Evolutionary conservation across 2,329 filamentous ascomycete genomes (phyloP).

Genomic region (Immersiporthe knoxdaviesiana): DNA sequence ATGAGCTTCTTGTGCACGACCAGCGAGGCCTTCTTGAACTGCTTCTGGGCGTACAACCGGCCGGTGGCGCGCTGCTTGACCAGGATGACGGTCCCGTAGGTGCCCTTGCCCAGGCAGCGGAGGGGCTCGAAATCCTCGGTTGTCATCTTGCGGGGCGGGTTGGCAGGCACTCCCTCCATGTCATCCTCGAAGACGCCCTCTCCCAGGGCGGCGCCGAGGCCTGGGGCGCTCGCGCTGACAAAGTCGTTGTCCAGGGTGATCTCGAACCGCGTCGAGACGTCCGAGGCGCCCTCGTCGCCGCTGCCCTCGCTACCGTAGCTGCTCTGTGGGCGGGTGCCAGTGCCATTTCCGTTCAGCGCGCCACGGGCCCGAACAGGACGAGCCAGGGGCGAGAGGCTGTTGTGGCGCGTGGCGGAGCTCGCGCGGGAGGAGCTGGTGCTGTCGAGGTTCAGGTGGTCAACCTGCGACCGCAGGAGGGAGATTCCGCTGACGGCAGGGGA

Average conservation of each 20-base stretch:
- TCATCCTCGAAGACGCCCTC: conserved; percentile 42
- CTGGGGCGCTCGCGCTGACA: conserved; percentile 65
- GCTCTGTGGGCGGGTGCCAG: conserved; percentile 59
- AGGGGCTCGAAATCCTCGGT: conserved; percentile 88
- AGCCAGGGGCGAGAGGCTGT: conserved; percentile 42
- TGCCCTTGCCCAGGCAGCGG: conserved; percentile 92
- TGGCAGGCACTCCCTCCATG: conserved; percentile 57
- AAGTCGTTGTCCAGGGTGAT: conserved; percentile 85
- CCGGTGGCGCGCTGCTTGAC: conserved; percentile 90
- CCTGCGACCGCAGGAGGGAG: conserved; percentile 77
- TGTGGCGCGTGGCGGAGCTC: conserved; percentile 59
- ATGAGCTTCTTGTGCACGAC: conserved; percentile 95
- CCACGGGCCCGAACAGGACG: conserved; percentile 36
- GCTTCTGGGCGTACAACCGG: conserved; percentile 93
- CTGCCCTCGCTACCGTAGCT: conserved; percentile 50
- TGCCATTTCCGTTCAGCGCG: conserved; percentile 48
- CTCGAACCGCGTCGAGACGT: conserved; percentile 79
- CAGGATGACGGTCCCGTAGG: conserved; percentile 91
- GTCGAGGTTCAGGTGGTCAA: conserved; percentile 76
- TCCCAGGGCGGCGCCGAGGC: conserved; percentile 37
- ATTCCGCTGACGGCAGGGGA: conserved; percentile 72
- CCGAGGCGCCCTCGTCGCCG: conserved; percentile 70
- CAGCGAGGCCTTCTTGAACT: conserved; percentile 95
- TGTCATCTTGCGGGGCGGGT: conserved; percentile 77
- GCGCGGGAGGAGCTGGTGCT: conserved; percentile 46